Base-by-base conservation (phyloP, 305 asterid genomes). In the Fraxinus ornus region DNA sequence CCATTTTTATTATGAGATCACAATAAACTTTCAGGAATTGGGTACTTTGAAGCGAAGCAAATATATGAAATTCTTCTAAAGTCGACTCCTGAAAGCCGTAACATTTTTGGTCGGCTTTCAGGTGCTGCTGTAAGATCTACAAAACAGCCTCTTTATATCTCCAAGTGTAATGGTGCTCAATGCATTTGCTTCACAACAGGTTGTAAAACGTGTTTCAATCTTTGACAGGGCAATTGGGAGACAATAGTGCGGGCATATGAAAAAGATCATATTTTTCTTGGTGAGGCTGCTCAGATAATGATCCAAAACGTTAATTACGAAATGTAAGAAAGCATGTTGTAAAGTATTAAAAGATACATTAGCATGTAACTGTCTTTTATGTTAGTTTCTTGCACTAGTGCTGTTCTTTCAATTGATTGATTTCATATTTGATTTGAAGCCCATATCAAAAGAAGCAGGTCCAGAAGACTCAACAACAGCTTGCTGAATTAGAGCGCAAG, bases 101-200 rank as follows among this genome's bases (percentile, higher is more conserved):
- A 91, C 84, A 92, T 94, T 60, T 94, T 96, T 91, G 99, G 99
- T 76, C 97, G 97, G 93, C 99, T 92, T 88, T 94, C 99, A 87
- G 97, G 98, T 92, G 95, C 89, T 89, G 91, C 98, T 92, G 99
- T 93, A 94, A 94, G 60, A 49, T 28, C 30, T 49, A 15, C 60
- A 49, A 49, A 49, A 49, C 60, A 49, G 21, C 78, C 88, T 82
- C 85, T 75, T 55, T 83, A 28, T 78, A 24, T 70, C 79, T 81
- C 3, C 13, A 6, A 72, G 80, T 22, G 24, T 37, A 60, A 62
- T 24, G 62, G 49, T 36, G 36, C 84, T 49, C 80, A 62, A 10
- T 32, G 3, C 52, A 79, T 79, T 82, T 36, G 44, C 22, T 57
- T 82, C 41, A 64, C 62, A 66, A 47, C 52, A 22, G 80, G 82